These are phyloP conservation scores for Fusarium sp. DNA, from an alignment of 2,329 filamentous ascomycete genomes.

Conservation along the genomic window DNA sequence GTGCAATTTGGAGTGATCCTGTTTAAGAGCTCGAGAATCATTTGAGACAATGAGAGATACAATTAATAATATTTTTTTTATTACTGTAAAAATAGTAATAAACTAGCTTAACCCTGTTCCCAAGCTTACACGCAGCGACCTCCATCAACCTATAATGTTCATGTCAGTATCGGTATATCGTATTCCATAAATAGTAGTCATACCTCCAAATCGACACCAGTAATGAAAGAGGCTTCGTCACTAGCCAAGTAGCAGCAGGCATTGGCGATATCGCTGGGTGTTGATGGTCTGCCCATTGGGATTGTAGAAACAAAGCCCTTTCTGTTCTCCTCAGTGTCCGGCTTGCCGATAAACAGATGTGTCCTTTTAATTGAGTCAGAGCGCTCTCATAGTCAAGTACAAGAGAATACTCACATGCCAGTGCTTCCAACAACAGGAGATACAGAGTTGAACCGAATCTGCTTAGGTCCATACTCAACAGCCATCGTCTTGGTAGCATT, in stretches of 20 bases:
- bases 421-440: slow-evolving; percentile 71
- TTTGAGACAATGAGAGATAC: accelerated
- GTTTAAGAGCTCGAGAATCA: accelerated
- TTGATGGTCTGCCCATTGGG: slow-evolving; percentile 62
- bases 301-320: slow-evolving; percentile 64
- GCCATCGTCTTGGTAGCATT: slow-evolving; percentile 71
- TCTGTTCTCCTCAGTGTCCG: slow-evolving; percentile 71
- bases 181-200: accelerated
- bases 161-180: background rate
- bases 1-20: accelerated
- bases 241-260: slow-evolving; percentile 77
- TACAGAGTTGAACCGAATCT: slow-evolving; percentile 81
- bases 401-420: slow-evolving; percentile 4
- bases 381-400: accelerated
- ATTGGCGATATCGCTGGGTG: slow-evolving; percentile 71
- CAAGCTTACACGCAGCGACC: slow-evolving; percentile 5
- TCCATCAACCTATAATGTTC: slow-evolving; percentile 1
- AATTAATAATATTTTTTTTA: no score
- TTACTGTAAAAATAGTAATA: accelerated
- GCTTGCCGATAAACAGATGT: slow-evolving; percentile 66
- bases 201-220: slow-evolving; percentile 73
- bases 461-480: slow-evolving; percentile 77
- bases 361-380: background rate
- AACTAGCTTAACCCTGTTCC: no score
- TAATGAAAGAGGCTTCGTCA: slow-evolving; percentile 78